Percentiles rank a stretch among this genome's conserved stretches.
These are phyloP conservation scores for Cyclaneusma minus DNA, from an alignment of 2,329 filamentous ascomycete genomes.

Conservation along the genomic window DNA sequence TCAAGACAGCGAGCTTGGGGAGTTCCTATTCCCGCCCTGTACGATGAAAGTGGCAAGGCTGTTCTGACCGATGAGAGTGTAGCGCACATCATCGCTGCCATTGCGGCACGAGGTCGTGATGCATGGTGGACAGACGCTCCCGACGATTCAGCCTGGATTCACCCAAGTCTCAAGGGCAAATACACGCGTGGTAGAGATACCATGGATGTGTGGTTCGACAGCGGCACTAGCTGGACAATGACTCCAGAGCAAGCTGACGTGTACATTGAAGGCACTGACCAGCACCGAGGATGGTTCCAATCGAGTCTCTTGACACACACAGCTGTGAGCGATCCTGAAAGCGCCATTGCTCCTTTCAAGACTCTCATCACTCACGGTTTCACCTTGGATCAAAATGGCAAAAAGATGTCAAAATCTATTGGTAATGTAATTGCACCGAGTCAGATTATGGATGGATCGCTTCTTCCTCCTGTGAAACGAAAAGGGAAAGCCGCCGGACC, in stretches of 20 bases:
- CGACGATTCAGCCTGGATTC: constrained; percentile 66
- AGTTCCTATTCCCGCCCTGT: constrained; percentile 86
- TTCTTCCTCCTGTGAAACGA: constrained; percentile 54
- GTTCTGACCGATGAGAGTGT: constrained; percentile 69
- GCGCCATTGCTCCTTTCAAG: constrained; percentile 56
- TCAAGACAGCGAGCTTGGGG: constrained; percentile 93
- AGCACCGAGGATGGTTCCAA: constrained; percentile 97
- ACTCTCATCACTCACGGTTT: constrained; percentile 93
- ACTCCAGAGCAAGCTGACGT: constrained; percentile 52
- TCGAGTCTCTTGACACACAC: constrained; percentile 83
- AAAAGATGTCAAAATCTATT: constrained; percentile 97
- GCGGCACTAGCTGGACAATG: constrained; percentile 79
- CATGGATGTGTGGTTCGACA: constrained; percentile 99
- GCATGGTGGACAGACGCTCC: constrained; percentile 82
- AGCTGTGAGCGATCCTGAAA: constrained; percentile 36
- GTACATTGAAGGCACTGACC: constrained; percentile 87
- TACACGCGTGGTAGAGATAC: constrained; percentile 77
- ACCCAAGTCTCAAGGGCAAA: constrained; percentile 38
- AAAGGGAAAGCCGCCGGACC: constrained; percentile 27
- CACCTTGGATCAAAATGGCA: constrained; percentile 74
- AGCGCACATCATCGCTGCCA: constrained; percentile 67
- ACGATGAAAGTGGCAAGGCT: constrained; percentile 55
- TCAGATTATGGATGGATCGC: constrained; percentile 71
- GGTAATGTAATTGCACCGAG: constrained; percentile 74
- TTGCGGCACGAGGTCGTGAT: constrained; percentile 67